Evolutionary conservation across 2,329 filamentous ascomycete species (phyloP).

Genomic region (Pestalotiopsis fici): DNA sequence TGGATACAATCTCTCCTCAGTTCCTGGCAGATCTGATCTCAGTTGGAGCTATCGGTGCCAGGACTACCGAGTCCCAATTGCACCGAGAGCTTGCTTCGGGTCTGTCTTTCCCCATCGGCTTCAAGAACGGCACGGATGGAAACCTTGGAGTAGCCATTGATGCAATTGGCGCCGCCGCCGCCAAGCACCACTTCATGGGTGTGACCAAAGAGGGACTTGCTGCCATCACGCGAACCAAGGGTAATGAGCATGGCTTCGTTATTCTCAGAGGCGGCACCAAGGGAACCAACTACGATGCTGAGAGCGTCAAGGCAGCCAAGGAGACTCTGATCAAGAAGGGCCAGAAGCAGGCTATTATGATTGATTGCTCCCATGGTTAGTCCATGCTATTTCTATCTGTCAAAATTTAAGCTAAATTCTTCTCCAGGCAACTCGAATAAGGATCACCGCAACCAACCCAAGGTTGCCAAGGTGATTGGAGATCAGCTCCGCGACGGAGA

Average conservation of each 20-base stretch:
- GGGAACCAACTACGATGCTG: slow-evolving; percentile 91
- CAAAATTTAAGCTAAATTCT: slow-evolving; percentile 5
- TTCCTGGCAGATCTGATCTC: slow-evolving; percentile 96
- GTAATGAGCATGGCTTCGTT: slow-evolving; percentile 97
- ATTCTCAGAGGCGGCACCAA: slow-evolving; percentile 89
- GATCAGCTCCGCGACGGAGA: slow-evolving; percentile 89
- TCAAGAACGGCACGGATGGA: slow-evolving; percentile 99
- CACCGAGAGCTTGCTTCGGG: slow-evolving; percentile 95
- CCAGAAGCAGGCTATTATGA: slow-evolving; percentile 89
- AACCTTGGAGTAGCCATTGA: slow-evolving; percentile 90
- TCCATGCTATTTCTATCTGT: slow-evolving; percentile 5
- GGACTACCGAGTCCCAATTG: slow-evolving; percentile 94
- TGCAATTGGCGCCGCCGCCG: slow-evolving; percentile 83
- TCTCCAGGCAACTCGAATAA: slow-evolving; percentile 87
- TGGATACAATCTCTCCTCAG: slow-evolving; percentile 97
- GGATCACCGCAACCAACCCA: slow-evolving; percentile 95
- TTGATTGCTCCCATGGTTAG: slow-evolving; percentile 95
- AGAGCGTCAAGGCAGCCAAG: slow-evolving; percentile 77
- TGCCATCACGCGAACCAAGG: slow-evolving; percentile 88
- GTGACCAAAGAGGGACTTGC: slow-evolving; percentile 97
- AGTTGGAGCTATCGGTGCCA: slow-evolving; percentile 90
- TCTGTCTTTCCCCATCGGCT: slow-evolving; percentile 95
- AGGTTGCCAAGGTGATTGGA: slow-evolving; percentile 79
- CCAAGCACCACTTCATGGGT: slow-evolving; percentile 96
- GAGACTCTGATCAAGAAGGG: slow-evolving; percentile 80